phyloP scores from a whole-genome alignment of 768 basidiomycete species.

The Chalciporus piperatus region DNA sequence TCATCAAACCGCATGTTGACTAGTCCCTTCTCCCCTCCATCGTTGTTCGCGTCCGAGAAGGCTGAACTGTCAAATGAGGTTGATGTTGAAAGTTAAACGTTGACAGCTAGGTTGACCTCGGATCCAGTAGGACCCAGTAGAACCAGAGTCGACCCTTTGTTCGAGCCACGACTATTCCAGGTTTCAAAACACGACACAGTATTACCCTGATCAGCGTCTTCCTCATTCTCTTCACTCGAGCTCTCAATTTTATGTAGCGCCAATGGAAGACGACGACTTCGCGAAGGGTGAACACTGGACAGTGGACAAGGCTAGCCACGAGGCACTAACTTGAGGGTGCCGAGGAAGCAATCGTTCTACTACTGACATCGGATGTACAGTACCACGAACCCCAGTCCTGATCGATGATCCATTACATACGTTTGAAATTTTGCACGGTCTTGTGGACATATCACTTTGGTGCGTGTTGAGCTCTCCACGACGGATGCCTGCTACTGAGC shows the following conservation, averaged over 20 bases:
- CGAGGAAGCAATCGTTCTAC: background rate
- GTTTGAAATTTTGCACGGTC: background rate
- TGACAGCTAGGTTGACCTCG: too few relatives aligned
- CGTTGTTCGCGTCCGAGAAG: background rate
- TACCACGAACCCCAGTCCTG: background rate
- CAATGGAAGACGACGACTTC: background rate
- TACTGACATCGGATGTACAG: background rate
- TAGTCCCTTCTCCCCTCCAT: background rate
- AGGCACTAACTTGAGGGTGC: background rate
- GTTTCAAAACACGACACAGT: too few relatives aligned
- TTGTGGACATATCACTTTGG: too few relatives aligned
- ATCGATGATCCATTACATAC: background rate
- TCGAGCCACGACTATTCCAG: too few relatives aligned
- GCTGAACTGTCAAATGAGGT: background rate
- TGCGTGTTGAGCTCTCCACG: too few relatives aligned
- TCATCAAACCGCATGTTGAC: background rate
- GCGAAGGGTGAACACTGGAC: background rate
- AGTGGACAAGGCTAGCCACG: background rate
- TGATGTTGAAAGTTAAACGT: too few relatives aligned
- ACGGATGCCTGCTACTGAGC: too few relatives aligned
- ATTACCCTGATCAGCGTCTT: background rate
- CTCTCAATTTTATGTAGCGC: background rate
- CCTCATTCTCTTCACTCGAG: background rate
- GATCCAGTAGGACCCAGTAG: too few relatives aligned
- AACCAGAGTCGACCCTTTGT: too few relatives aligned